Base-by-base conservation (phyloP, 2,329 filamentous ascomycete genomes). In the Dactylonectria macrodidyma region DNA sequence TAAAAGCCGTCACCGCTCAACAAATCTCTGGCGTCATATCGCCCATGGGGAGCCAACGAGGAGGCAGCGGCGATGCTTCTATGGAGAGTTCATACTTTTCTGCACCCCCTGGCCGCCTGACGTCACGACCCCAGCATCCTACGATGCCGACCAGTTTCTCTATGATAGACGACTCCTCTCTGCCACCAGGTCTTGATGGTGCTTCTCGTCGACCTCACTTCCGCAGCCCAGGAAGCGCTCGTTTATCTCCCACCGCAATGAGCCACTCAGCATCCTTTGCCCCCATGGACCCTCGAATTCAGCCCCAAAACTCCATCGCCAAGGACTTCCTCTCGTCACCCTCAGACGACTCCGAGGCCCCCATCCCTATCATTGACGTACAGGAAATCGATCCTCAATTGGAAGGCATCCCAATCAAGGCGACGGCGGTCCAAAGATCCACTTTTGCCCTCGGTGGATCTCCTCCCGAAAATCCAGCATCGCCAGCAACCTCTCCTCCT, bases 381-480 rank as follows among this genome's bases (percentile, higher is more conserved):
- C 84, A 86, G 50, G 84, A 87, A 66, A 86, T 90, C 30, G 85
- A 90, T 70, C 87, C 88, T 3, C 85, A 86, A 34, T 79, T 90
- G n/a, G 89, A 91, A 74, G 88, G 89, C 7, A 87, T 91, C 58
- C 84, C 85, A 1, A 83, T 91, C 71, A 89, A 86, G 75, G 83
- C 85, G 5, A 84, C 84, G 14, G 87, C 87, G 1, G 80, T 90
- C 14, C 83, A 86, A 73, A 86, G 81, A 71, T 73, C 83, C 44
- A 89, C 87, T 3, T 89, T 89, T 69, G 82, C 79, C n/a, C 80
- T 84, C n/a, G 44, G 63, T 50, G 54, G 66, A 62, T 67, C 75
- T 66, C 76, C 73, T 26, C 59, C 70, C 36, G 68, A 71, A 52
- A 75, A 75, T 3, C 73, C 79, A 22, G 77, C 80, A 19, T 80